These are phyloP conservation scores for Ambrosia artemisiifolia DNA, from an alignment of 129 eudicot genomes.

Conservation along the genomic window DNA sequence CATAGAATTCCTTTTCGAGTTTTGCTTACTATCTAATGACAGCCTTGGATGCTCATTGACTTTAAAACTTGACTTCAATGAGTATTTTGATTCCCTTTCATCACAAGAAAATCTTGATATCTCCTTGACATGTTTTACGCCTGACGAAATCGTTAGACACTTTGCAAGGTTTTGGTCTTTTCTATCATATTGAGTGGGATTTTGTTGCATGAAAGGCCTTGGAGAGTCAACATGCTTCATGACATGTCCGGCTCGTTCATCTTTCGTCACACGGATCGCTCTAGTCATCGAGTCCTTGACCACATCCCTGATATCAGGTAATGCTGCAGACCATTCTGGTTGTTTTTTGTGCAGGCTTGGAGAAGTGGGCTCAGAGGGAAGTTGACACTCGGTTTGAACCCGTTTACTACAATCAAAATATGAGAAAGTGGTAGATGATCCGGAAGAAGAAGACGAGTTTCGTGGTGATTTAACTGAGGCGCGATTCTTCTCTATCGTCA, in stretches of 20 bases:
- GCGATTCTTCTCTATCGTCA: conserved; percentile 38
- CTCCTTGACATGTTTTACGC: conserved; percentile 27
- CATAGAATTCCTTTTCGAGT: conserved; percentile 31
- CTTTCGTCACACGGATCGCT: conserved; percentile 46
- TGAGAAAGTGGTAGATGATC: conserved; percentile 50
- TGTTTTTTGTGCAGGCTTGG: conserved; percentile 29
- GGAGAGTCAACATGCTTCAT: conserved; percentile 85
- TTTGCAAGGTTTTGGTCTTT: conserved; percentile 35
- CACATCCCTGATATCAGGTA: conserved; percentile 51
- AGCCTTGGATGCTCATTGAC: conserved; percentile 72
- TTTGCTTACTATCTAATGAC: conserved; percentile 74
- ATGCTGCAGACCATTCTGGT: conserved; percentile 14
- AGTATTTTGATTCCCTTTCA: conserved; percentile 62
- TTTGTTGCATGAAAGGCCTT: conserved; percentile 51
- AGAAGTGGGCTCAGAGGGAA: conserved; percentile 33
- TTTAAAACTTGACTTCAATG: conserved; percentile 40
- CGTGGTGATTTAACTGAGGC: conserved; percentile 57
- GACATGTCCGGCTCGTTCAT: conserved; percentile 23
- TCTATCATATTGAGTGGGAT: conserved; percentile 35
- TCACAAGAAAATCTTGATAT: conserved; percentile 70
- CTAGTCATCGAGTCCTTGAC: conserved; percentile 65
- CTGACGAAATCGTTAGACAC: conserved; percentile 29
- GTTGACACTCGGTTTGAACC: conserved; percentile 19
- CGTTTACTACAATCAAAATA: conserved; percentile 35
- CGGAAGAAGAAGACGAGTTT: conserved; percentile 65